Evolutionary conservation across 2,329 filamentous ascomycete species (phyloP).

Genomic region (Trichothecium roseum): DNA sequence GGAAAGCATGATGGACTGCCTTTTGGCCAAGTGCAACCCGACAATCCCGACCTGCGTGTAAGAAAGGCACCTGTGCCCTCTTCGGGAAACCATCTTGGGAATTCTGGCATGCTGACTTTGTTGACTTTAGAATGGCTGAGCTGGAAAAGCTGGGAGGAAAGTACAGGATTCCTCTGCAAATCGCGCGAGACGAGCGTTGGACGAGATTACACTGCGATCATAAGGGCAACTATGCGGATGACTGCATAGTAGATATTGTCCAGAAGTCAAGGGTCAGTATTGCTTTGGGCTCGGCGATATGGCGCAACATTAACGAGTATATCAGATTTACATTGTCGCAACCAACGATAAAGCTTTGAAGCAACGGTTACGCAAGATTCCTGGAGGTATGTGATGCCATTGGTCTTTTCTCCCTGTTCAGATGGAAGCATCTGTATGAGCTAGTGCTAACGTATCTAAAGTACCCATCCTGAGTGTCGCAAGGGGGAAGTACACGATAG

Average conservation of each 20-base stretch:
- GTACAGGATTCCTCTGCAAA: constrained; percentile 75
- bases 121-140: constrained; percentile 62
- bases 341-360: constrained; percentile 74
- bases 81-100: too few relatives aligned
- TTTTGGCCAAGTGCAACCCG: constrained; percentile 84
- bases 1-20: constrained; percentile 83
- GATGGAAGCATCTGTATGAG: too few relatives aligned
- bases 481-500: constrained; percentile 87
- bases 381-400: too few relatives aligned
- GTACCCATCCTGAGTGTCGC: constrained; percentile 73
- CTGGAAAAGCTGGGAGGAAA: constrained; percentile 82
- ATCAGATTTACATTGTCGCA: constrained; percentile 69
- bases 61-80: too few relatives aligned
- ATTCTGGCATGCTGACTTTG: too few relatives aligned
- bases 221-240: constrained; percentile 73
- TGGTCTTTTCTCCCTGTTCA: too few relatives aligned
- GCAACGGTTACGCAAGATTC: constrained; percentile 65
- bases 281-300: too few relatives aligned
- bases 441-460: constrained; percentile 4
- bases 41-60: constrained; percentile 65
- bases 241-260: constrained; percentile 70
- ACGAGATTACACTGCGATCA: constrained; percentile 81
- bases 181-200: constrained; percentile 85
- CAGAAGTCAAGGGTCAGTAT: constrained; percentile 34
- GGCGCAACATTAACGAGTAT: constrained; percentile 10